Percentiles rank a stretch among this genome's conserved stretches.
phyloP scores from a whole-genome alignment of 2,329 filamentous ascomycete species.

The Cladosporium sp. region DNA sequence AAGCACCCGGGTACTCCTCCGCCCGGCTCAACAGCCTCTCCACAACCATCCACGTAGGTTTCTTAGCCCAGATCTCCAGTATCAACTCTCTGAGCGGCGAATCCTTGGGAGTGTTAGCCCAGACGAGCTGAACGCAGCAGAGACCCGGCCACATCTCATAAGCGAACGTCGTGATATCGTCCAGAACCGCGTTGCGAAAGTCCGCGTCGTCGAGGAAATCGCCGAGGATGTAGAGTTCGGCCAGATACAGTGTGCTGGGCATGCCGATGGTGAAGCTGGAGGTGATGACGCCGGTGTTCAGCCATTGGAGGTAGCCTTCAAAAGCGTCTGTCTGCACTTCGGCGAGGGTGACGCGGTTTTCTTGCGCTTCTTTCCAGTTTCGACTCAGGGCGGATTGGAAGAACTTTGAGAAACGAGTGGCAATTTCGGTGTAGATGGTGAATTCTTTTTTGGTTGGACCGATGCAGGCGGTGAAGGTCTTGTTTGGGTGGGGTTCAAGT shows the following conservation, averaged over 20 bases:
- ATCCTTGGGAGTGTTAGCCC: background rate
- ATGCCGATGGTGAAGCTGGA: background rate
- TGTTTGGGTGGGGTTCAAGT: too few relatives aligned
- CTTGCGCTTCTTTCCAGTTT: conserved; percentile 19
- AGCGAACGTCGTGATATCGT: background rate
- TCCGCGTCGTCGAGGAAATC: background rate
- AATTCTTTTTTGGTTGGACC: background rate
- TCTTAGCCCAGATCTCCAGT: background rate
- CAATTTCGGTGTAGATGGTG: background rate
- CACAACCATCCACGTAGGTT: background rate
- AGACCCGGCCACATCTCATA: background rate
- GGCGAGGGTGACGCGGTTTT: conserved; percentile 18
- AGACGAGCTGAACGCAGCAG: background rate
- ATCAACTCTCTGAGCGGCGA: background rate
- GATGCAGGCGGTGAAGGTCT: background rate
- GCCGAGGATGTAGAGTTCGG: background rate
- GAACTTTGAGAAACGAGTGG: conserved; percentile 18
- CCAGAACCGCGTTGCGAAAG: background rate
- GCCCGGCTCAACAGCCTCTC: background rate
- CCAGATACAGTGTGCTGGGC: background rate
- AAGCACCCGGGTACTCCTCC: background rate
- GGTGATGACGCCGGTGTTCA: conserved; percentile 22
- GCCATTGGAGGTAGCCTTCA: conserved; percentile 25
- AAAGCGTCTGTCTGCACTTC: conserved; percentile 19
- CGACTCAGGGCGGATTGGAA: conserved; percentile 20